Conservation (phyloP, 805 yeast species). For the Hanseniaspora pseudoguilliermondii region DNA sequence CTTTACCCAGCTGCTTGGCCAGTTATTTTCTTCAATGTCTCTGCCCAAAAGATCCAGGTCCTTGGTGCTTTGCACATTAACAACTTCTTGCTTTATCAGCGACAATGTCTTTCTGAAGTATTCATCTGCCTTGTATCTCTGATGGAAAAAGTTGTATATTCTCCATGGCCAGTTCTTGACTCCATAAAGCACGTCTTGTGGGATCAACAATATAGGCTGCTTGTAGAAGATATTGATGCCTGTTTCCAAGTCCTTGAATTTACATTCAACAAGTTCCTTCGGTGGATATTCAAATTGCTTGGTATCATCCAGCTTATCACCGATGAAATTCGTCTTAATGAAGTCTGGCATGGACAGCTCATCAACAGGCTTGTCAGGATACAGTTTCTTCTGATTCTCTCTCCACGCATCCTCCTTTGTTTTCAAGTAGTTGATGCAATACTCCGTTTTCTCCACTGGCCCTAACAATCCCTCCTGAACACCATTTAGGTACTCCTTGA, state of each 20-base stretch:
- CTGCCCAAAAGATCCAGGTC: slow-evolving; percentile 31
- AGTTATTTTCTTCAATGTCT: slow-evolving; percentile 60
- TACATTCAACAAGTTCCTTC: slow-evolving; percentile 37
- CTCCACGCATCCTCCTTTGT: slow-evolving; percentile 17
- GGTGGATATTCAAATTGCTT: slow-evolving; percentile 37
- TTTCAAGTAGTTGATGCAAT: slow-evolving; percentile 5
- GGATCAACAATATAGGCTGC: slow-evolving; percentile 66
- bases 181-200: slow-evolving; percentile 70
- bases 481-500: slow-evolving; percentile 81
- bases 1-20: slow-evolving; percentile 80
- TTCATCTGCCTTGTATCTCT: slow-evolving; percentile 56
- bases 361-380: slow-evolving; percentile 15
- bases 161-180: slow-evolving; percentile 64
- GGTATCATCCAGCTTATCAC: slow-evolving; percentile 40
- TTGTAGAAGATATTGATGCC: slow-evolving; percentile 47
- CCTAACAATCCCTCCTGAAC: slow-evolving; percentile 91
- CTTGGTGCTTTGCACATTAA: slow-evolving; percentile 38
- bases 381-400: slow-evolving; percentile 16
- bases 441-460: slow-evolving; percentile 50
- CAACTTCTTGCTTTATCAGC: slow-evolving; percentile 34
- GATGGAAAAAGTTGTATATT: slow-evolving; percentile 64
- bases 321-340: slow-evolving; percentile 53
- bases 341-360: slow-evolving; percentile 28
- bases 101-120: slow-evolving; percentile 47
- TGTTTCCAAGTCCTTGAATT: slow-evolving; percentile 24